A percentile compares a stretch with the other conserved stretches of the same genome.
Conservation (phyloP, 2,329 filamentous ascomycete genomes). For the Ophiostoma novo-ulmi region DNA sequence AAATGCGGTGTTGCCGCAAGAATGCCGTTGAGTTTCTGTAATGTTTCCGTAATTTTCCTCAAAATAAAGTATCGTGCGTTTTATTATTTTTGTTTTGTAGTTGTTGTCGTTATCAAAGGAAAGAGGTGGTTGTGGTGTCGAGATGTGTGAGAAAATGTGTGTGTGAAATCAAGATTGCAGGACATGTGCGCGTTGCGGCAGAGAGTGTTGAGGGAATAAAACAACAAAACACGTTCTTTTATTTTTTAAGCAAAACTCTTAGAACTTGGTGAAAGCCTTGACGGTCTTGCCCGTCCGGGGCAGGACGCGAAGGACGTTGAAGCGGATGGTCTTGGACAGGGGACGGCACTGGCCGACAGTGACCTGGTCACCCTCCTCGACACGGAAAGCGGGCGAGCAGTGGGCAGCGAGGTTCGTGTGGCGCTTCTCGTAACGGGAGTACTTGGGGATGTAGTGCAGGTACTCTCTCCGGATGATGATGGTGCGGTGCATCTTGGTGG, state of each 20-base stretch:
- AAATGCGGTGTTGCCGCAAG: constrained; percentile 1
- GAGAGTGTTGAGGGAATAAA: constrained; percentile 13
- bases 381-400: constrained; percentile 99
- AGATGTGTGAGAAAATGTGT: neutral
- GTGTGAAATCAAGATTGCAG: constrained; percentile 10
- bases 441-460: constrained; percentile 99
- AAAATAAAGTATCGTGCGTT: constrained; percentile 6
- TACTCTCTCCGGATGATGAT: constrained; percentile 99
- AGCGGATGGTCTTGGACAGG: constrained; percentile 99
- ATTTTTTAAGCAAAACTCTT: constrained; percentile 40
- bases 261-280: constrained; percentile 99
- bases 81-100: constrained; percentile 15
- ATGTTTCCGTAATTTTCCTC: constrained; percentile 5
- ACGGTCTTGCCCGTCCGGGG: constrained; percentile 95
- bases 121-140: neutral
- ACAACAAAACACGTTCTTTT: constrained; percentile 19
- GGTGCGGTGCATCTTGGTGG: constrained; percentile 99
- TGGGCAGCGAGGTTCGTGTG: constrained; percentile 99
- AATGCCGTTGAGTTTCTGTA: constrained; percentile 4
- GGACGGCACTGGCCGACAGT: constrained; percentile 99
- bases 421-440: constrained; percentile 99
- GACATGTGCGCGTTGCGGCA: constrained; percentile 3
- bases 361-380: constrained; percentile 98
- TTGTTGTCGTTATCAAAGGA: neutral
- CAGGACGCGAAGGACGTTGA: constrained; percentile 99